Evolutionary conservation across 305 asterid species (phyloP), one percentile per base, ranked within the genome.

Genomic region (Solanum hybrid): DNA sequence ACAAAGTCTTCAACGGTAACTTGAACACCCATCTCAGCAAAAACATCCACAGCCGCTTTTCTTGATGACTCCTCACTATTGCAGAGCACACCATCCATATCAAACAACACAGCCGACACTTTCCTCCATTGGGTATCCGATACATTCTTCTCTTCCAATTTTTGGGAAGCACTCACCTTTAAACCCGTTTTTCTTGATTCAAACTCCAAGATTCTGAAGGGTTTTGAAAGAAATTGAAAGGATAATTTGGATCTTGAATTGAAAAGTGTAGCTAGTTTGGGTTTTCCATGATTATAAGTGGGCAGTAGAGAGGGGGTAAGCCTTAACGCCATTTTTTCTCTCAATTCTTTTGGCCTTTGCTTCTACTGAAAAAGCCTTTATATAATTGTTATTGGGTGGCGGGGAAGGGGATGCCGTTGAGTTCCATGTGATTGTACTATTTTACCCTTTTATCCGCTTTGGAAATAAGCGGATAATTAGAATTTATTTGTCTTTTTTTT

Each of bases 31-130:
- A 97, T 96, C 91, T 97, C 99, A 28, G 96, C 94, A 89, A 97
- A 97, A 71, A 97, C 94, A 81, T 97, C 98, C 14, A 97, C 99
- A 35, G 96, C 99, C 29, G 99, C 98, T 94, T 92, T 91, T 92
- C 99, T 94, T 11, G 99, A 97, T 3, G 94, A 93, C 89, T 96
- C 98, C 90, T 97, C 99, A 78, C 99, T 97, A 92, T 97, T 95
- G 76, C 99, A 97, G 31, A 97, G 93, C 89, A 97, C 99, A 40
- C 99, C 99, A 88, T 97, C 99, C 99, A 96, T 97, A 89, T 97
- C 99, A 90, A 97, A 97, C 92, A 97, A 91, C 91, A 97, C 99
- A 5, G 99, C 98, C 61, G 98, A 96, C 40, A 97, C 99, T 91
- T 95, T 95, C 13, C 97, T 97, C 99, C 99, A 96, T 42, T 93